A percentile compares a stretch with the other conserved stretches of the same genome.
Conservation (phyloP, 1,139 yeast species). For the Hanseniaspora uvarum region DNA sequence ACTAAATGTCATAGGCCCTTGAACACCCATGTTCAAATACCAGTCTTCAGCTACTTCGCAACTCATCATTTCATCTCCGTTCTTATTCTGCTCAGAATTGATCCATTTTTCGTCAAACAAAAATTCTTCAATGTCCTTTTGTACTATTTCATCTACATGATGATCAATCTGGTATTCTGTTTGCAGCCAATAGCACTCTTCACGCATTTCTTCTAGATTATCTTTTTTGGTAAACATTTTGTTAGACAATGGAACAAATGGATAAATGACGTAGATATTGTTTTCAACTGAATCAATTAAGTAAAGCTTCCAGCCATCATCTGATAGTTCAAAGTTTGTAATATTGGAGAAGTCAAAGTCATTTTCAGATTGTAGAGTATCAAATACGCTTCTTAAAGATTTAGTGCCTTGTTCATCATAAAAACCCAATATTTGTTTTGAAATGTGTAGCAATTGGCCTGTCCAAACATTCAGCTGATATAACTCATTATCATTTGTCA, state of each 20-base stretch:
- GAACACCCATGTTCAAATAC: constrained; percentile 14
- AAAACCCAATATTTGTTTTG: constrained; percentile 5
- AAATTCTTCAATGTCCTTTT: background rate
- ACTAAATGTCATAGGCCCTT: constrained; percentile 14
- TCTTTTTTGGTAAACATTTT: background rate
- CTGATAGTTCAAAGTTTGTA: constrained; percentile 9
- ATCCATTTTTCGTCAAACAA: background rate
- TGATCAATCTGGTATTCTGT: background rate
- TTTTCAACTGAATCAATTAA: constrained; percentile 6
- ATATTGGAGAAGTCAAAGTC: constrained; percentile 7
- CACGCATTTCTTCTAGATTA: background rate
- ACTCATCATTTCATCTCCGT: background rate
- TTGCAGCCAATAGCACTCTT: background rate
- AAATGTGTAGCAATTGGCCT: background rate
- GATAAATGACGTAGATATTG: constrained; percentile 15
- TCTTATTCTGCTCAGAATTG: background rate
- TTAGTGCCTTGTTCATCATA: background rate
- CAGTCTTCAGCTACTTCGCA: background rate
- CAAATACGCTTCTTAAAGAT: background rate
- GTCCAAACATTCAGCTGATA: constrained; percentile 13
- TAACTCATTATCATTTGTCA: constrained; percentile 4
- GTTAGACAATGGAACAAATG: constrained; percentile 15
- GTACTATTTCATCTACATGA: background rate
- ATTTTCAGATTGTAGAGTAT: background rate
- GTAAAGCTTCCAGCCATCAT: constrained; percentile 15